Conservation (phyloP, 2,329 filamentous ascomycete genomes). For the Hypocrella siamensis region DNA sequence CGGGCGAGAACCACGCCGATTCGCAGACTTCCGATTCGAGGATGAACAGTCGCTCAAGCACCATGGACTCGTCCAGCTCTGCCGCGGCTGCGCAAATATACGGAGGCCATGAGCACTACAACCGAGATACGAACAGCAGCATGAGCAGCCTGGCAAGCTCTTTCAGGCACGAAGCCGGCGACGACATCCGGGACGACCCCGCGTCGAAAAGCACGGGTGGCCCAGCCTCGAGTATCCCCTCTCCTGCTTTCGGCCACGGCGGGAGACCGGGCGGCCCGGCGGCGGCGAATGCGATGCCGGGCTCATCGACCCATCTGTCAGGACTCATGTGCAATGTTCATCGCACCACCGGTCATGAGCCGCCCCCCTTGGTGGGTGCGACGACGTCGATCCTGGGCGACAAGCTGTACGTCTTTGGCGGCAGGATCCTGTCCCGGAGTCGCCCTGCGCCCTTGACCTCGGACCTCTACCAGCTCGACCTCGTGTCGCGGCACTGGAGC, state of each 20-base stretch:
- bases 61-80: slow-evolving; percentile 30
- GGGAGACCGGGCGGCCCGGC: slow-evolving; percentile 6
- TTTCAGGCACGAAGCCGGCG: slow-evolving; percentile 26
- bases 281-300: slow-evolving; percentile 27
- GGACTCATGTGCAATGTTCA: slow-evolving; percentile 58
- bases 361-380: slow-evolving; percentile 80
- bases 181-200: slow-evolving; percentile 27
- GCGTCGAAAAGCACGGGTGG: slow-evolving; percentile 39
- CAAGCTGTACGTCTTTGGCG: slow-evolving; percentile 93
- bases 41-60: slow-evolving; percentile 26
- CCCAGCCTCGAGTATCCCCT: slow-evolving; percentile 38
- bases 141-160: slow-evolving; percentile 29
- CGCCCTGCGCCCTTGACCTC: slow-evolving; percentile 69
- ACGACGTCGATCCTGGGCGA: slow-evolving; percentile 92
- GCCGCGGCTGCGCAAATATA: slow-evolving; percentile 20
- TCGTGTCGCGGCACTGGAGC: slow-evolving; percentile 84
- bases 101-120: slow-evolving; percentile 14
- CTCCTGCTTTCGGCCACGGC: slow-evolving; percentile 30
- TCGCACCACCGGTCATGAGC: slow-evolving; percentile 80
- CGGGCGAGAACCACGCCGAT: slow-evolving; percentile 1
- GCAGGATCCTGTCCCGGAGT: slow-evolving; percentile 69
- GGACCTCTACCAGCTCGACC: slow-evolving; percentile 83
- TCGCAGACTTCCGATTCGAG: slow-evolving; percentile 5
- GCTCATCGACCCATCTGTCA: slow-evolving; percentile 42
- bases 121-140: slow-evolving; percentile 26